phyloP scores from a whole-genome alignment of 2,329 filamentous ascomycete genomes.

The Parastagonospora avenae region DNA sequence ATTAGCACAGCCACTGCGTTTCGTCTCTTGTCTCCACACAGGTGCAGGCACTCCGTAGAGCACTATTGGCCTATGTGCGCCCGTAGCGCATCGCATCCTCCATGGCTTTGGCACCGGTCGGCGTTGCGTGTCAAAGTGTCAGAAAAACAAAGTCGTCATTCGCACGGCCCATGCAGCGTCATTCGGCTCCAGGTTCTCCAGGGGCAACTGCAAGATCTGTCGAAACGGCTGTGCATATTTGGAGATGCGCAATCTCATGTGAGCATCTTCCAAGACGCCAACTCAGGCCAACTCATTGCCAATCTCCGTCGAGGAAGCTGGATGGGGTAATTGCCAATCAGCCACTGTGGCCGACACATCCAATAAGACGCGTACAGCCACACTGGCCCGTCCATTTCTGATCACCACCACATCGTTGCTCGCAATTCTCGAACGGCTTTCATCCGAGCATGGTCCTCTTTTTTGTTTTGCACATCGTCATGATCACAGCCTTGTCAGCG shows the following conservation, averaged over 20 bases:
- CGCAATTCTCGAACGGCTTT: neutral
- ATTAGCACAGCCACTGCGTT: no score
- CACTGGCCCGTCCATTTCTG: neutral
- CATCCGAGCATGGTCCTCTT: neutral
- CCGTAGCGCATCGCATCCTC: neutral
- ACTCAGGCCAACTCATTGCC: neutral
- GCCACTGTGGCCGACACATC: neutral
- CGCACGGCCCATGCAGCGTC: conserved; percentile 3
- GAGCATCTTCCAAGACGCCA: neutral
- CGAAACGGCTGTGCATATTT: conserved; percentile 3
- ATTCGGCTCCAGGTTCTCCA: conserved; percentile 3
- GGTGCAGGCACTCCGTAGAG: neutral
- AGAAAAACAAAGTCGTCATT: conserved; percentile 6
- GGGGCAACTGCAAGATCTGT: conserved; percentile 1
- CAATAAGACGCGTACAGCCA: conserved; percentile 4
- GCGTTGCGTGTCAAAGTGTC: conserved; percentile 6
- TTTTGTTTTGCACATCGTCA: neutral
- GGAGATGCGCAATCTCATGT: conserved; percentile 4
- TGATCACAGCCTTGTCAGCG: neutral
- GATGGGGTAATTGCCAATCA: conserved; percentile 3
- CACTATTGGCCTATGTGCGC: neutral
- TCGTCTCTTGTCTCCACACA: neutral
- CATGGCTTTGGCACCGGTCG: neutral
- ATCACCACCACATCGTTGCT: neutral
- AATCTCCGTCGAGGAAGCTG: conserved; percentile 1